Evolutionary conservation across 78 protist species (phyloP).

Genomic region (Protostelium mycophagum): DNA sequence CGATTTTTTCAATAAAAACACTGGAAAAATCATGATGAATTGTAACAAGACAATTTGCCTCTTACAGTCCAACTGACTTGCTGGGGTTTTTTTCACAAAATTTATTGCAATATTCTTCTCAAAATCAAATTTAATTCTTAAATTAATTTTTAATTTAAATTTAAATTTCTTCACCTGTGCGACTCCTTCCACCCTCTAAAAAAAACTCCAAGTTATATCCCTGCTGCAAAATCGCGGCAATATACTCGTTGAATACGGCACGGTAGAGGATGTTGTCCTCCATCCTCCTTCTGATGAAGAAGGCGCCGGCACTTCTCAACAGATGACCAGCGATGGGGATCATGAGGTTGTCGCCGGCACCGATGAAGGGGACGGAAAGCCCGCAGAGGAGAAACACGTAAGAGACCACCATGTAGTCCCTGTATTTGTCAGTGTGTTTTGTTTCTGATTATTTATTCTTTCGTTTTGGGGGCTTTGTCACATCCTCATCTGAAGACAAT

Average conservation of each 20-base stretch:
- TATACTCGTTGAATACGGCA: background rate
- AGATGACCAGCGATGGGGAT: background rate
- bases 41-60: no score
- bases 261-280: background rate
- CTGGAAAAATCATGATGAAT: no score
- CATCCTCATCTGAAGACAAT: no score
- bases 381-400: background rate
- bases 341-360: background rate
- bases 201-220: constrained; percentile 8
- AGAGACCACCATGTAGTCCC: background rate
- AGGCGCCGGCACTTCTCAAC: background rate
- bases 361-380: background rate
- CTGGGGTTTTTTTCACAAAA: no score
- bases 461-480: no score
- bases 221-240: background rate
- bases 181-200: background rate
- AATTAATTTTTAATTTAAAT: no score
- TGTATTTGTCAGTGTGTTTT: no score
- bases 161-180: background rate
- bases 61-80: no score
- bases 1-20: no score
- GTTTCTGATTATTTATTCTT: no score
- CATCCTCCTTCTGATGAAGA: background rate
- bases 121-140: no score
- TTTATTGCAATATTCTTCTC: no score